Percentiles rank a stretch among this genome's conserved stretches.
Evolutionary conservation across 352 stramenopile genomes (phyloP).

Genomic region (Thraustotheca clavata): DNA sequence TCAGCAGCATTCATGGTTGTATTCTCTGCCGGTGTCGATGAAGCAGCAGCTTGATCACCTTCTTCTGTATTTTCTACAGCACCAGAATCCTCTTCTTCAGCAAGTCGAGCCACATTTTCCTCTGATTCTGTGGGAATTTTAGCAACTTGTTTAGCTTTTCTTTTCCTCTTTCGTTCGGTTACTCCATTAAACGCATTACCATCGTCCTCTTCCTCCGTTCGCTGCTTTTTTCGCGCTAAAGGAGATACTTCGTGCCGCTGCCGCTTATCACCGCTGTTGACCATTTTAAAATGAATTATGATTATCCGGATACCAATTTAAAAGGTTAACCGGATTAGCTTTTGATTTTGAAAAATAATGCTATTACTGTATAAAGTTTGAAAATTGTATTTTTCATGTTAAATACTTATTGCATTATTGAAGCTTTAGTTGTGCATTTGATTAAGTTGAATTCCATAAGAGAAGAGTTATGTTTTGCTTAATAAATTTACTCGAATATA

Average conservation of each 20-base stretch:
- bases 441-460: not conserved
- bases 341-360: not conserved
- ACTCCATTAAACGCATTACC: not conserved
- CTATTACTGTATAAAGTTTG: too few species aligned
- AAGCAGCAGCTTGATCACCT: not conserved
- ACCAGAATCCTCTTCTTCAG: not conserved
- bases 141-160: not conserved
- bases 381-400: not conserved
- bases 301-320: not conserved
- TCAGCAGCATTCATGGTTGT: constrained; percentile 48
- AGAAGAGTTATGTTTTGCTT: constrained; percentile 9
- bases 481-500: not conserved
- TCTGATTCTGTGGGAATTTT: not conserved
- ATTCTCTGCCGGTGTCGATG: constrained; percentile 6
- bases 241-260: constrained; percentile 5
- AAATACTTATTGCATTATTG: not conserved
- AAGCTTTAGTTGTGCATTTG: constrained; percentile 4
- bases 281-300: not conserved
- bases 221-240: constrained; percentile 10
- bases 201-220: not conserved
- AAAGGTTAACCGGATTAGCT: not conserved
- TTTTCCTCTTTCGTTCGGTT: not conserved
- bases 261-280: not conserved
- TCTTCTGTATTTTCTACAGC: not conserved
- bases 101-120: not conserved